These are phyloP conservation scores for Kurtzmaniella quercitrusa DNA, from an alignment of 1,139 yeast species.

Conservation along the genomic window DNA sequence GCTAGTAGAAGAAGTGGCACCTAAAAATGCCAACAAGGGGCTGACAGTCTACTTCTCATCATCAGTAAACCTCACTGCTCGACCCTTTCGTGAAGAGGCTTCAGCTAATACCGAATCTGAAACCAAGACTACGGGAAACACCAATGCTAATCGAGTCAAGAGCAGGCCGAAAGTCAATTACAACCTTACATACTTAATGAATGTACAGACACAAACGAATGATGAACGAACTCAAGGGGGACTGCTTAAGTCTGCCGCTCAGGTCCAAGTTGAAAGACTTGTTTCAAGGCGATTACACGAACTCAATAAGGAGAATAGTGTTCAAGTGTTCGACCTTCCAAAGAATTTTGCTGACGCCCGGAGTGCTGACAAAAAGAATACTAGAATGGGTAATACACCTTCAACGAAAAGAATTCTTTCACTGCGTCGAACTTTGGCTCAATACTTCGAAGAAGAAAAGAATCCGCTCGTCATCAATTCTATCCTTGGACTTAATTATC, in stretches of 20 bases:
- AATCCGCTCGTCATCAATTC: constrained; percentile 42
- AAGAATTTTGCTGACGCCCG: constrained; percentile 38
- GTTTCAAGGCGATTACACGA: constrained; percentile 37
- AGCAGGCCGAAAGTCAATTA: constrained; percentile 43
- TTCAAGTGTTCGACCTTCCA: constrained; percentile 36
- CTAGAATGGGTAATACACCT: constrained; percentile 43
- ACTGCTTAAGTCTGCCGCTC: constrained; percentile 41
- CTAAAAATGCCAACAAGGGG: constrained; percentile 25
- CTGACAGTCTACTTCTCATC: constrained; percentile 43
- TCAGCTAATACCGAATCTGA: neutral
- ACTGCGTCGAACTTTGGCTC: constrained; percentile 42
- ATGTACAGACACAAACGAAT: constrained; percentile 39
- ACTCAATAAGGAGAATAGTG: constrained; percentile 29
- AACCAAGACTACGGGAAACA: constrained; percentile 9
- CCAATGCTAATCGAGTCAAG: constrained; percentile 21
- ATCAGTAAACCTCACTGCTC: constrained; percentile 41
- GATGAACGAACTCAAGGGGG: constrained; percentile 25
- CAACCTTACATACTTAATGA: constrained; percentile 42
- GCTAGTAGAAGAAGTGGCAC: constrained; percentile 49
- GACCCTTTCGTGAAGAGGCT: constrained; percentile 23
- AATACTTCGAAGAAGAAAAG: constrained; percentile 47
- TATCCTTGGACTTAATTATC: constrained; percentile 37
- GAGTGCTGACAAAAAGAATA: constrained; percentile 21
- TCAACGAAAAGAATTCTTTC: constrained; percentile 42
- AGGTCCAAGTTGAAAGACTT: constrained; percentile 38